Percentiles rank a stretch among this genome's conserved stretches.
phyloP scores from a whole-genome alignment of 2,329 filamentous ascomycete genomes.

The Nothophaeocryptopus gaeumannii region DNA sequence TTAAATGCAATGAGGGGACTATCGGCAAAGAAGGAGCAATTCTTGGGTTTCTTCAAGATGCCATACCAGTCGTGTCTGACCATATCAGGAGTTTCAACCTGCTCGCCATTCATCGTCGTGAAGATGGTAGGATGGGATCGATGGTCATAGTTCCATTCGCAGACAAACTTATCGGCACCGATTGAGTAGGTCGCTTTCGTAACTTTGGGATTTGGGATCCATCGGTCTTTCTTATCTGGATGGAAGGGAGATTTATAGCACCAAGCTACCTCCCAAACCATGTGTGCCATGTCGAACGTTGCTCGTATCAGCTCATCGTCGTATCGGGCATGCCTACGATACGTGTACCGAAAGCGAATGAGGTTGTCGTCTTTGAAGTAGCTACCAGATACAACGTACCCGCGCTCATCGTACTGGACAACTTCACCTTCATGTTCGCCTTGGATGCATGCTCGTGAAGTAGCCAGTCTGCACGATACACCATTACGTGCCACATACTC shows the following conservation, averaged over 20 bases:
- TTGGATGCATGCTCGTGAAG: slow-evolving; percentile 44
- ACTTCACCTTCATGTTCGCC: slow-evolving; percentile 48
- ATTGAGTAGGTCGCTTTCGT: slow-evolving; percentile 2
- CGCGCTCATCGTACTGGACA: slow-evolving; percentile 53
- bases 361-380: slow-evolving; percentile 53
- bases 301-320: slow-evolving; percentile 56
- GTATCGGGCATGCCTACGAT: slow-evolving; percentile 53
- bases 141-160: slow-evolving; percentile 13
- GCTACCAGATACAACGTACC: slow-evolving; percentile 53
- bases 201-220: slow-evolving; percentile 11
- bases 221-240: slow-evolving; percentile 3
- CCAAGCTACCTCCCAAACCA: slow-evolving; percentile 54
- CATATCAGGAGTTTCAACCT: slow-evolving; percentile 1
- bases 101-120: slow-evolving; percentile 9
- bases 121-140: slow-evolving; percentile 11
- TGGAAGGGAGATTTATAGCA: slow-evolving; percentile 4
- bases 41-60: slow-evolving; percentile 4
- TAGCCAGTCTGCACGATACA: slow-evolving; percentile 31
- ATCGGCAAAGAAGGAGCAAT: slow-evolving; percentile 4
- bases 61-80: slow-evolving; percentile 2
- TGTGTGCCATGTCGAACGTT: slow-evolving; percentile 54
- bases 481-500: slow-evolving; percentile 43
- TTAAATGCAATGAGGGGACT: slow-evolving; percentile 10
- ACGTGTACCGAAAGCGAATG: slow-evolving; percentile 54
- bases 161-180: slow-evolving; percentile 3